phyloP scores from a whole-genome alignment of 306 rosid species.

The Cotoneaster glaucophyllus region DNA sequence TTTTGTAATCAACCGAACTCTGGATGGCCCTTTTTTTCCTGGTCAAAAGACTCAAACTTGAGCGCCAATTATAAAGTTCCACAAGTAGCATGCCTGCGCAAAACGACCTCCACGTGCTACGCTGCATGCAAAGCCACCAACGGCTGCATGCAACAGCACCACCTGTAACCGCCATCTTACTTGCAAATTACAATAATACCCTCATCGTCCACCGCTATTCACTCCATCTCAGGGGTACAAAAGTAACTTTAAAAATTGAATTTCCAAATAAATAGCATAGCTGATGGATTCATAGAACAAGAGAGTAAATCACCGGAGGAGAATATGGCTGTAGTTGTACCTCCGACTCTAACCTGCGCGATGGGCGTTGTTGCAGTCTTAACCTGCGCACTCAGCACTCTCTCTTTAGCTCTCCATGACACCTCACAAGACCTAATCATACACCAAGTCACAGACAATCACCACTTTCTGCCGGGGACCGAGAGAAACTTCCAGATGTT shows the following conservation, averaged over 20 bases:
- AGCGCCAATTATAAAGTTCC: neutral
- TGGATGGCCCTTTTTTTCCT: neutral
- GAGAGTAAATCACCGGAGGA: neutral
- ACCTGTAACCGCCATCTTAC: neutral
- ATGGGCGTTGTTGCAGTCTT: slow-evolving; percentile 31
- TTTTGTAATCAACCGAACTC: too few relatives aligned
- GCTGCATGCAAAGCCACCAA: neutral
- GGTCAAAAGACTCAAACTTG: too few relatives aligned
- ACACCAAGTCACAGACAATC: slow-evolving; percentile 31
- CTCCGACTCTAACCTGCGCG: slow-evolving; percentile 20
- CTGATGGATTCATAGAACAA: too few relatives aligned
- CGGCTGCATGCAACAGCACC: slow-evolving; percentile 10
- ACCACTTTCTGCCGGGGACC: slow-evolving; percentile 9
- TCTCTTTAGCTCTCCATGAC: slow-evolving; percentile 11
- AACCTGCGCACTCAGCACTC: slow-evolving; percentile 28
- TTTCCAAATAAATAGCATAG: too few relatives aligned
- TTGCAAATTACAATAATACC: neutral
- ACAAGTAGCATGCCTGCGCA: neutral
- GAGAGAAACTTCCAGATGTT: slow-evolving; percentile 61
- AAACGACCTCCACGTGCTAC: slow-evolving; percentile 11
- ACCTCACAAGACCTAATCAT: slow-evolving; percentile 15
- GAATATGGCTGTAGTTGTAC: neutral
- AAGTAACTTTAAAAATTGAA: neutral
- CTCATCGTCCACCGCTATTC: neutral
- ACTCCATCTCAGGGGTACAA: neutral